Base-by-base conservation (phyloP, 345 rosid genomes). In the Laguncularia racemosa region DNA sequence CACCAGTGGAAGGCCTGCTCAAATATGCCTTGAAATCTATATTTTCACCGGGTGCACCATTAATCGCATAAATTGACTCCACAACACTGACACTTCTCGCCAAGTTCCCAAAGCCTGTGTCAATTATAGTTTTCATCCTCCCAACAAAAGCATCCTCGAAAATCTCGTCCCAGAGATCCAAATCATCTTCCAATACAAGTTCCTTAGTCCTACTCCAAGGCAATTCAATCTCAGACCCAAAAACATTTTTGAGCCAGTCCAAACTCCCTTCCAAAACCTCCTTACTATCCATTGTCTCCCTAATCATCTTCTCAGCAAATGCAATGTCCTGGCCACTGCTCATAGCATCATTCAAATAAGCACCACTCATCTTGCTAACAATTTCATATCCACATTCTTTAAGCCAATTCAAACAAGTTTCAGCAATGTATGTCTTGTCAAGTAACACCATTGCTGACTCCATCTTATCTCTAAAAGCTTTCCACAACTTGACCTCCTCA, bases 161-260 rank as follows among this genome's bases (percentile, higher is more conserved):
- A 60, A 90, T 88, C 81, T 90, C 97, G 79, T 90, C 87, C 99
- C 99, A 90, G 61, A 90, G 83, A 73, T 93, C 92, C 20, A 81
- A 84, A 70, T 88, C 92, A 53, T 82, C 97, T 59, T 80, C 84
- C 62, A 93, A 60, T 65, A 93, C 97, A 66, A 93, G 88, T 70
- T 93, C 99, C 20, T 86, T 70, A 48, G 82, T 89, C 72, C 96
- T 85, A 68, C 86, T 85, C 99, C 99, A 93, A 11, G 97, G 99
- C 67, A 87, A 71, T 80, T 88, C 97, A 11, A 93, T 78, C 76
- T 93, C 99, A 50, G 96, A 93, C 55, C 99, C 97, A 16, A 93
- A 93, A 53, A 90, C 97, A 62, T 70, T 78, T 76, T 73, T 84
- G 60, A 93, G 92, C 99, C 99, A 93, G 50, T 90, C 97, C 76